These are phyloP conservation scores for Xylaria intraflava DNA, from an alignment of 495 filamentous ascomycete species.

Conservation along the genomic window DNA sequence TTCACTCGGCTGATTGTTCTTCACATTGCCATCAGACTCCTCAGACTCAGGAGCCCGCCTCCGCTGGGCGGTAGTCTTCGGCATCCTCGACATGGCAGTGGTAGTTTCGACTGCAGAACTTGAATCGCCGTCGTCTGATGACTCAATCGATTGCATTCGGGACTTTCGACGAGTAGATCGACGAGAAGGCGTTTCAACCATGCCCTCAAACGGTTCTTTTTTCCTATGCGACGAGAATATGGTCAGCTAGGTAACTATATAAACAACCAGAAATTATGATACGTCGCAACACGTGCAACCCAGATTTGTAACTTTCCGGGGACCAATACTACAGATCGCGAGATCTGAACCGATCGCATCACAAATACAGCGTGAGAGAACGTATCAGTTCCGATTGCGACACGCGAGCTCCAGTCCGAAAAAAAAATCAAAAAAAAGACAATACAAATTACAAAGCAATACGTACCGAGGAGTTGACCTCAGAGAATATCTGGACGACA, in stretches of 20 bases:
- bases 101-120: conserved; percentile 35
- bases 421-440: background rate
- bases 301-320: too few species aligned
- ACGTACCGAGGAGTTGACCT: conserved; percentile 29
- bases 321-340: too few species aligned
- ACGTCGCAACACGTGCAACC: background rate
- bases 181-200: conserved; percentile 41
- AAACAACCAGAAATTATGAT: background rate
- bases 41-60: conserved; percentile 34
- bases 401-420: background rate
- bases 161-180: conserved; percentile 37
- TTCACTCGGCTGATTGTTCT: conserved; percentile 28
- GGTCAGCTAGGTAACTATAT: background rate
- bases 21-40: conserved; percentile 30
- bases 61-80: conserved; percentile 30
- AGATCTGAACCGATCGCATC: background rate
- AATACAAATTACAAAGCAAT: background rate
- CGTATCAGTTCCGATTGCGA: too few species aligned
- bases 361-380: too few species aligned
- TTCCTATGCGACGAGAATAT: conserved; percentile 26
- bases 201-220: conserved; percentile 47
- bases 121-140: conserved; percentile 41
- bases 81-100: conserved; percentile 12
- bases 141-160: conserved; percentile 27
- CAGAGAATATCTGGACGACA: conserved; percentile 27